Evolutionary conservation across 192 early-diverging fungal genomes (phyloP).

Genomic region (Backusella tarrabulga): DNA sequence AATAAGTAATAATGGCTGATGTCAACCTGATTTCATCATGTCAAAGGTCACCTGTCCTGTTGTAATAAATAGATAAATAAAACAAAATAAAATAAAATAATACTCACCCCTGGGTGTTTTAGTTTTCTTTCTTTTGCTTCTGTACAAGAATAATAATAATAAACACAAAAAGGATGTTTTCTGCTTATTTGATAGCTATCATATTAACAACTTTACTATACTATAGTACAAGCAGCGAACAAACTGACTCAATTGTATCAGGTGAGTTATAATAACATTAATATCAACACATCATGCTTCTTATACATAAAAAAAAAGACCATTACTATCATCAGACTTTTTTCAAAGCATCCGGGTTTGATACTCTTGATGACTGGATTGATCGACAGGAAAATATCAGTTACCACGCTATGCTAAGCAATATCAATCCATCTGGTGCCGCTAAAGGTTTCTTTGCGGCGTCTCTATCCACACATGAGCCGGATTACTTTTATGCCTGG

Average conservation of each 20-base stretch:
- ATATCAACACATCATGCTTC: no score
- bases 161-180: not conserved
- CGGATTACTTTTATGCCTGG: constrained; percentile 81
- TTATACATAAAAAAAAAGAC: not conserved
- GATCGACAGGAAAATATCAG: constrained; percentile 1
- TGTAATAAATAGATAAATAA: not conserved
- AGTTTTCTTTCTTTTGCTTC: not conserved
- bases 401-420: constrained; percentile 12
- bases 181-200: not conserved
- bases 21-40: constrained; percentile 4
- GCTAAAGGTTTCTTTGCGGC: constrained; percentile 31
- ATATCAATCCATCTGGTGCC: constrained; percentile 24
- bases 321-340: not conserved
- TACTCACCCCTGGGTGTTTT: not conserved
- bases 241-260: not conserved
- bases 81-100: not conserved
- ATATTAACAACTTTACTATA: not conserved
- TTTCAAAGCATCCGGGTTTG: not conserved
- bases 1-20: not conserved
- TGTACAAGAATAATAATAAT: not conserved
- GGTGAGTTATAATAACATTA: not conserved
- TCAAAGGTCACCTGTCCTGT: not conserved
- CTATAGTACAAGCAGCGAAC: not conserved
- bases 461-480: constrained; percentile 28
- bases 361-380: constrained; percentile 5